A percentile compares a stretch with the other conserved stretches of the same genome.
These are phyloP conservation scores for Neurospora sp. DNA, from an alignment of 495 filamentous ascomycete genomes.

Conservation along the genomic window DNA sequence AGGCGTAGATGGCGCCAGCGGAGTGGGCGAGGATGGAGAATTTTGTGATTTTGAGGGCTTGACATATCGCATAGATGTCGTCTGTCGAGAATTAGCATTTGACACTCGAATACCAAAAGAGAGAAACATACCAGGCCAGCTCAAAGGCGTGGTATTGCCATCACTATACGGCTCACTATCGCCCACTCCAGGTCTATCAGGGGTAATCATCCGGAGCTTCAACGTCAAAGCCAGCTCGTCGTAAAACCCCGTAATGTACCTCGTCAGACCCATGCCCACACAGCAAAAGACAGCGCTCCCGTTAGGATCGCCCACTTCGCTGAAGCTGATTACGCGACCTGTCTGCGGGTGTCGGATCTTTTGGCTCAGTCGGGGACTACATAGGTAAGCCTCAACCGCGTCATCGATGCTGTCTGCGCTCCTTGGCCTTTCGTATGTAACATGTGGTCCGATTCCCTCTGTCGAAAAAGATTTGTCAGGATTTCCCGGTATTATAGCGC, in stretches of 20 bases:
- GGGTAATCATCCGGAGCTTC: conserved; percentile 82
- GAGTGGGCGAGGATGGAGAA: conserved; percentile 98
- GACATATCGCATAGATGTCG: conserved; percentile 92
- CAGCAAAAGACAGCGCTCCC: conserved; percentile 93
- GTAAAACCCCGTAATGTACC: conserved; percentile 95
- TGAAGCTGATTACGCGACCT: conserved; percentile 85
- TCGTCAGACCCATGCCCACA: conserved; percentile 94
- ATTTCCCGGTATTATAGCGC: conserved; percentile 29
- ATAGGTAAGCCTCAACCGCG: conserved; percentile 76
- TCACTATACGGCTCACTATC: conserved; percentile 79
- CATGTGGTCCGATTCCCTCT: conserved; percentile 20
- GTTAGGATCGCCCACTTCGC: conserved; percentile 88
- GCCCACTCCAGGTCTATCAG: conserved; percentile 89
- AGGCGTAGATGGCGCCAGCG: conserved; percentile 92
- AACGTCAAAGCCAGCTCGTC: conserved; percentile 88
- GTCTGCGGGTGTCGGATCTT: conserved; percentile 77
- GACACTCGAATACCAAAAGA: not conserved
- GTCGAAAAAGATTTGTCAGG: conserved; percentile 20
- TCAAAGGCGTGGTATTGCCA: conserved; percentile 72
- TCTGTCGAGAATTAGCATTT: conserved; percentile 40
- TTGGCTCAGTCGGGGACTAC: conserved; percentile 74
- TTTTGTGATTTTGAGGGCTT: conserved; percentile 83
- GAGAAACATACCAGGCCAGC: conserved; percentile 75
- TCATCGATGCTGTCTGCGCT: conserved; percentile 83
- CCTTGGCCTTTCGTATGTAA: conserved; percentile 51